Conservation (phyloP, 1,284 basidiomycete species). For the Rhizopogon parksii region DNA sequence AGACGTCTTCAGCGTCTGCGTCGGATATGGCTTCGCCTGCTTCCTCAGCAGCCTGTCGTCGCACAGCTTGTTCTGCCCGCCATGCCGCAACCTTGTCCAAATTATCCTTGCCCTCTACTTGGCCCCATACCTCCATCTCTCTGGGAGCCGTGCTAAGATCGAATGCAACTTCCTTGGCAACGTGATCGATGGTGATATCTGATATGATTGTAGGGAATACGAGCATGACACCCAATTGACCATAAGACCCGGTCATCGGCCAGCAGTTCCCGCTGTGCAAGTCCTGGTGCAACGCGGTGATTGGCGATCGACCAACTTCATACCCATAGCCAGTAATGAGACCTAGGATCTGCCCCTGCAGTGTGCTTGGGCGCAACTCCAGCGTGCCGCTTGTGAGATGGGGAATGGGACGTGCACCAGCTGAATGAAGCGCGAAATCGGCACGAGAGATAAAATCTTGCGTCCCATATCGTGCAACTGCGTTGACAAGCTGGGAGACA, state of each 20-base stretch:
- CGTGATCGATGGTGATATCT: conserved; percentile 86
- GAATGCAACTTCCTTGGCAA: conserved; percentile 69
- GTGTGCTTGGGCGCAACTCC: conserved; percentile 48
- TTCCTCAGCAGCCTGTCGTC: conserved; percentile 28
- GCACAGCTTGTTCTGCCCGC: conserved; percentile 34
- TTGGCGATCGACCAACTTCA: conserved; percentile 72
- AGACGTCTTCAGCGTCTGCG: conserved; percentile 30
- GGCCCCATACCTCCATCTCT: conserved; percentile 84
- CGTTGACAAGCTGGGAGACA: conserved; percentile 71
- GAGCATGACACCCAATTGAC: conserved; percentile 78
- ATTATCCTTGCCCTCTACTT: conserved; percentile 75
- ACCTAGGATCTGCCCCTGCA: conserved; percentile 41
- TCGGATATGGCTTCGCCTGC: conserved; percentile 35
- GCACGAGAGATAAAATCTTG: conserved; percentile 76
- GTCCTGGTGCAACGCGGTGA: conserved; percentile 81
- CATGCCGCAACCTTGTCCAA: conserved; percentile 50
- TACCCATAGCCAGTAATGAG: conserved; percentile 54
- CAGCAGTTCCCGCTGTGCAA: conserved; percentile 83
- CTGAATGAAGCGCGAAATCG: conserved; percentile 83
- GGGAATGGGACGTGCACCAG: conserved; percentile 77
- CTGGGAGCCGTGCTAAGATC: conserved; percentile 78
- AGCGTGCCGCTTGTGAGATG: conserved; percentile 74
- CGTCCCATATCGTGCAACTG: conserved; percentile 55
- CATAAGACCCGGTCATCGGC: conserved; percentile 77
- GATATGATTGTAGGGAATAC: conserved; percentile 62